phyloP scores from a whole-genome alignment of 208 protist species.

The Leishmania gerbilli region DNA sequence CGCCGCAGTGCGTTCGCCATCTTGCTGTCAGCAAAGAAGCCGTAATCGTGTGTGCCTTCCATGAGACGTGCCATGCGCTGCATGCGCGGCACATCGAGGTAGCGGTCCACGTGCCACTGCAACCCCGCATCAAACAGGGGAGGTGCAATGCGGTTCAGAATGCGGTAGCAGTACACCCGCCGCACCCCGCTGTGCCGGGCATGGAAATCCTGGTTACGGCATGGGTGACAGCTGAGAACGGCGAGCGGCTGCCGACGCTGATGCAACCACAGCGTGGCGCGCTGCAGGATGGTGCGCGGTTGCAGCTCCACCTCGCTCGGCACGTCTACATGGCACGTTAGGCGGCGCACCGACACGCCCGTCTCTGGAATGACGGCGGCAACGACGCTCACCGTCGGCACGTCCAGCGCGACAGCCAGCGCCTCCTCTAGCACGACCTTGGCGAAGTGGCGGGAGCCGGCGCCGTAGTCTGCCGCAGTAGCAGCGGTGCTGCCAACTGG shows the following conservation, averaged over 20 bases:
- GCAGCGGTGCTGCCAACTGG: neutral
- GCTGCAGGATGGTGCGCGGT: conserved; percentile 88
- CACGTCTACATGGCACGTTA: conserved; percentile 86
- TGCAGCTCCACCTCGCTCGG: conserved; percentile 77
- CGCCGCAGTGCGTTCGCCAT: conserved; percentile 85
- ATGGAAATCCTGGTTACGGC: conserved; percentile 83
- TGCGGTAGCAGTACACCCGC: conserved; percentile 89
- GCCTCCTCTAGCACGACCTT: conserved; percentile 80
- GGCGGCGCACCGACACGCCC: conserved; percentile 77
- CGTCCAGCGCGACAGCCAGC: conserved; percentile 78
- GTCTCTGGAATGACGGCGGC: conserved; percentile 76
- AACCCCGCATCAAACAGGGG: conserved; percentile 84
- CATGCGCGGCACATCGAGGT: conserved; percentile 83
- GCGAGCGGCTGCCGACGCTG: conserved; percentile 74
- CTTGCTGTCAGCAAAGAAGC: conserved; percentile 87
- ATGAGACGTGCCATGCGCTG: conserved; percentile 68
- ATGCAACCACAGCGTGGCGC: conserved; percentile 83
- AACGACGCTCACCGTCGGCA: conserved; percentile 52
- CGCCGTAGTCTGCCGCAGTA: conserved; percentile 23
- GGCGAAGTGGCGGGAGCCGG: conserved; percentile 34
- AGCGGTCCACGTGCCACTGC: conserved; percentile 90
- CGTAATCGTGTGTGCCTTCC: conserved; percentile 83
- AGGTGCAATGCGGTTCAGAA: conserved; percentile 89
- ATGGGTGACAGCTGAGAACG: conserved; percentile 72
- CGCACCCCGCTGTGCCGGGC: conserved; percentile 77